Evolutionary conservation across 192 early-diverging fungal genomes (phyloP), one percentile per base, ranked within the genome.

Genomic region (Podila epigama): DNA sequence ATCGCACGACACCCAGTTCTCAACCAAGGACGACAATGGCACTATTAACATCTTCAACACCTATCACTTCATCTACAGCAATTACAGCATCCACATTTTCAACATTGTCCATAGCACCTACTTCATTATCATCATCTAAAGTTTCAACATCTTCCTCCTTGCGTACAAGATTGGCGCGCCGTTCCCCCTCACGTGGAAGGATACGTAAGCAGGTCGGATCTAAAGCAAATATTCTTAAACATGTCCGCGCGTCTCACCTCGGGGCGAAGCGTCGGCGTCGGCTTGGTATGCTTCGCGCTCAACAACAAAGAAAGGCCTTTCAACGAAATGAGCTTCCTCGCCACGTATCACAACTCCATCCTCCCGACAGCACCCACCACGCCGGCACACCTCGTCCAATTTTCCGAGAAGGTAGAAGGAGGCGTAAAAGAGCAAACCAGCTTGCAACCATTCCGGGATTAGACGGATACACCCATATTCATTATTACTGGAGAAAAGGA

Each of bases 391-490:
- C 16, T 10, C 44, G 44, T 5, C 44, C 7, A 22, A 2, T 48
- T 18, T 48, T 9, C 44, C 2, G n/a, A 35, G 51, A 15, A 10
- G 18, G 60, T 29, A 48, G 34, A 7, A 51, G 3, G 12, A 62
- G 60, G n/a, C 42, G 33, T 18, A 62, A 44, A 6, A 62, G 41
- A 18, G 44, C 25, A 9, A 22, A 29, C 28, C 48, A 35, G 2
- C 15, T 37, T 31, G 22, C 32, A 35, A 27, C 44, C 13, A 3
- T 11, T 33, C 20, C 31, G 22, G 20, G 31, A 52, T 33, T 11
- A 22, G 29, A 48, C 18, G 59, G 44, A 40, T 68, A 77, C 27
- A 41, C 34, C 0, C 73, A 77, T 35, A 40, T 77, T 6, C 73
- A 77, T n/a, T 68, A 77, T 36, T 41, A 68, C 20, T 22, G 50